A percentile compares a stretch with the other conserved stretches of the same genome.
phyloP scores from a whole-genome alignment of 2,329 filamentous ascomycete species.

The Talaromyces albobiverticillius region DNA sequence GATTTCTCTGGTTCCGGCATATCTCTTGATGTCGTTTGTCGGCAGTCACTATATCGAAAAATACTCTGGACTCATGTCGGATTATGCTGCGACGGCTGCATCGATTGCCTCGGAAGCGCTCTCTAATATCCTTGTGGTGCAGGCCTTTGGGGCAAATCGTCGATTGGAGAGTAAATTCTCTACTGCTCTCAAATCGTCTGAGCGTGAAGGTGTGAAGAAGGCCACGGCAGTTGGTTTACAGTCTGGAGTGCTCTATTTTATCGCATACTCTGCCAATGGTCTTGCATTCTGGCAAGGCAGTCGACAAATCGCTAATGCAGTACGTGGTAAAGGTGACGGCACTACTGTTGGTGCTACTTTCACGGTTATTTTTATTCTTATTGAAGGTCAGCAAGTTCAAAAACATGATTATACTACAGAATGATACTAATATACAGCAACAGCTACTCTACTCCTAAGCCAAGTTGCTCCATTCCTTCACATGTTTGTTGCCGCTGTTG shows the following conservation, averaged over 20 bases:
- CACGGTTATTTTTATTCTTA: constrained; percentile 38
- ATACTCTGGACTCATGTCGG: constrained; percentile 44
- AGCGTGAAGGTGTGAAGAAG: constrained; percentile 55
- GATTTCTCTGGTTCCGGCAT: constrained; percentile 55
- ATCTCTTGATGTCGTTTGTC: constrained; percentile 32
- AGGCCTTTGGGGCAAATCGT: constrained; percentile 56
- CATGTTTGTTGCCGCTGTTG: constrained; percentile 19
- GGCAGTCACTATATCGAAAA: constrained; percentile 45
- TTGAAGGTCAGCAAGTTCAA: constrained; percentile 29
- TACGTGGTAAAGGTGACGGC: constrained; percentile 24
- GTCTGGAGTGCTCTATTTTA: constrained; percentile 60
- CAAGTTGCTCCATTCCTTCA: constrained; percentile 40
- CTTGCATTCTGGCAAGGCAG: constrained; percentile 66
- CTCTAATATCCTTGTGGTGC: constrained; percentile 56
- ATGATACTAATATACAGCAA: constrained; percentile 15
- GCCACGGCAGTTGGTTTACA: constrained; percentile 54
- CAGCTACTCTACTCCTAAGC: constrained; percentile 37
- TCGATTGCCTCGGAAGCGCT: constrained; percentile 59
- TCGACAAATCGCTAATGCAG: constrained; percentile 45
- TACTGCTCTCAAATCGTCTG: constrained; percentile 49
- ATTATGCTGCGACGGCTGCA: constrained; percentile 53
- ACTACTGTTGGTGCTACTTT: constrained; percentile 34
- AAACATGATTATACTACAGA: too few relatives aligned
- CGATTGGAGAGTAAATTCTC: constrained; percentile 51
- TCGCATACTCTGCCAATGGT: constrained; percentile 63